Conservation (phyloP, 176 grass and related monocot species). For the Aegilops umbellulata region DNA sequence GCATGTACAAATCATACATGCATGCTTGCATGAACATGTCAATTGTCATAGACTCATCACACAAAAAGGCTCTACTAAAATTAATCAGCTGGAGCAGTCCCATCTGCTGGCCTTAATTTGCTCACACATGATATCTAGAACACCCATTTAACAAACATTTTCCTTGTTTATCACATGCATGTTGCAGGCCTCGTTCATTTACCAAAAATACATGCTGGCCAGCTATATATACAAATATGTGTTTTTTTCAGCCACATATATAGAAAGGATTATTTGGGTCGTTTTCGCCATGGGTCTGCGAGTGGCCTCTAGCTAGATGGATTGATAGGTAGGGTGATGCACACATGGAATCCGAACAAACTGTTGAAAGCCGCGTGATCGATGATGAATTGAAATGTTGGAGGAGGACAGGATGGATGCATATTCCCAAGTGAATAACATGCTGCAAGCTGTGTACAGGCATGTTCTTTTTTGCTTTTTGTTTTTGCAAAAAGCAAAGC, state of each 20-base stretch:
- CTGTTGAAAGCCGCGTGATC: background rate
- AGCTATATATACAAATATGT: background rate
- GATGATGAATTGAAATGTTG: slow-evolving; percentile 9
- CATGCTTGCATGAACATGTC: too few relatives aligned
- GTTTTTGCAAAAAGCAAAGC: background rate
- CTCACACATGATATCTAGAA: background rate
- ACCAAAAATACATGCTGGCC: background rate
- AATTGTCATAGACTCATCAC: background rate
- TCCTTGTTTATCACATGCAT: background rate
- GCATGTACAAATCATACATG: background rate
- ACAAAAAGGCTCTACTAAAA: background rate
- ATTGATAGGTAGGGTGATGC: background rate
- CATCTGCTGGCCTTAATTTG: background rate
- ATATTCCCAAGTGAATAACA: background rate
- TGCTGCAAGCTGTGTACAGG: background rate
- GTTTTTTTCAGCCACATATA: background rate
- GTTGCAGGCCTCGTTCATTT: background rate
- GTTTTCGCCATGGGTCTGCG: background rate
- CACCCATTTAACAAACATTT: background rate
- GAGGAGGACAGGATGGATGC: slow-evolving; percentile 2
- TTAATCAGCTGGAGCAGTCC: background rate
- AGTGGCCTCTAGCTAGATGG: slow-evolving; percentile 1
- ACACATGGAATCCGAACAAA: background rate
- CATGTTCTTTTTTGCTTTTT: background rate
- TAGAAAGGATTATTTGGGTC: background rate